Base-by-base conservation (phyloP, 2,329 filamentous ascomycete genomes). In the Colletotrichum sp. region DNA sequence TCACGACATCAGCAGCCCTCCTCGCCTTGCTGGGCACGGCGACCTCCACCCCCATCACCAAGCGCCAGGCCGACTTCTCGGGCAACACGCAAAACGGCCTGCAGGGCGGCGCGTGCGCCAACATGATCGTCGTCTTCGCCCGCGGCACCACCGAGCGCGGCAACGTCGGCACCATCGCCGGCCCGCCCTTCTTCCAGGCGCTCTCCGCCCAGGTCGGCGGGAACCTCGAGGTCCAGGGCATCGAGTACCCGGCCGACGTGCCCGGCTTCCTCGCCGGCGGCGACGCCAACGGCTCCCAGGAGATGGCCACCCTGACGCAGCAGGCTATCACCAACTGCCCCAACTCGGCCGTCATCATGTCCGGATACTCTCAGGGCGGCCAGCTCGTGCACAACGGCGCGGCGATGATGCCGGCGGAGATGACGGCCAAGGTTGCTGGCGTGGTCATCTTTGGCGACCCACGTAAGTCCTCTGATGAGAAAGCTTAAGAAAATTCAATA, bases 41-140 rank as follows among this genome's bases (percentile, higher is more conserved):
- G 26, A 57, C 36, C 26, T 64, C 73, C 38, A 48, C 65, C 26
- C 69, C 74, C 10, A 24, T 64, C 18, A 52, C 30, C 18, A 21
- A 72, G 18, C 76, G 73, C 12, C 76, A 76, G 68, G 76, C 73
- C 58, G 69, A 77, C 43, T 77, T 76, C 66, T 77, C 75, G 13
- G 58, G n/a, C 21, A 75, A 66, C 65, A 60, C 63, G n/a, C 76
- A 72, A 34, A 70, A 78, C 57, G 75, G 76, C 28, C 72, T 78
- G 26, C 66, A 64, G 26, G 67, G 67, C 18, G 77, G 75, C 16
- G 36, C 52, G 5, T 89, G 87, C 81, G 86, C 86, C 38, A 79
- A 83, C 36, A 85, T 89, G 76, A 91, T 89, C 9, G 81, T 92
- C 67, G 87, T 92, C 78, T 92, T 89, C 78, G 90, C 90, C n/a